These are phyloP conservation scores for Emydomyces testavorans DNA, from an alignment of 2,329 filamentous ascomycete species.

Conservation along the genomic window DNA sequence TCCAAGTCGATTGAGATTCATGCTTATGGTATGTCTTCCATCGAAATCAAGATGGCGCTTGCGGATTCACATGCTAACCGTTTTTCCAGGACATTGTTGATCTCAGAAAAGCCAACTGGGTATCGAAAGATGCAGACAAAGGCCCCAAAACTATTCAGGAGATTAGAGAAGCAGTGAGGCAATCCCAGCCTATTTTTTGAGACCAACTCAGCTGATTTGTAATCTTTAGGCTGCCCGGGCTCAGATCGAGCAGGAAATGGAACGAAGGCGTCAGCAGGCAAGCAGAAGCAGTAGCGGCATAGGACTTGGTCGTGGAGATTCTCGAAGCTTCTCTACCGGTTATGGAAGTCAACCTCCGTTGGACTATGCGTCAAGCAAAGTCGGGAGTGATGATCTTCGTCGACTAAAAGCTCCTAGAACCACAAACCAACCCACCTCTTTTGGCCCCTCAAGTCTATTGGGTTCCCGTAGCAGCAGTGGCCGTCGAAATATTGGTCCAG, in stretches of 20 bases:
- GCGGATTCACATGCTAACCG: constrained; percentile 10
- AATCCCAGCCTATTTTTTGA: not conserved
- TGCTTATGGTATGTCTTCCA: constrained; percentile 57
- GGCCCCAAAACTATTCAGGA: constrained; percentile 94
- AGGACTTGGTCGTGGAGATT: constrained; percentile 71
- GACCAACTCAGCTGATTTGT: not conserved
- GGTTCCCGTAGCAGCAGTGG: constrained; percentile 84
- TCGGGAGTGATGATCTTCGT: constrained; percentile 82
- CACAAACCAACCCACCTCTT: constrained; percentile 50
- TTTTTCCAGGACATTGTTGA: constrained; percentile 61
- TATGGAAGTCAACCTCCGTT: constrained; percentile 57
- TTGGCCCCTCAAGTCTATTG: constrained; percentile 81
- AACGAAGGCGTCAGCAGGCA: constrained; percentile 42
- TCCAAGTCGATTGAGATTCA: constrained; percentile 81
- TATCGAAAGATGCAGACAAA: constrained; percentile 80
- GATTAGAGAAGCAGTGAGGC: constrained; percentile 64
- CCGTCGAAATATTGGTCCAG: constrained; percentile 57
- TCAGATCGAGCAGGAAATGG: constrained; percentile 66
- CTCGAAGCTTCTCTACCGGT: constrained; percentile 65
- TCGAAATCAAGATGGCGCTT: not conserved
- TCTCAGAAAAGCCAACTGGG: constrained; percentile 65
- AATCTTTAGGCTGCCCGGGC: constrained; percentile 52
- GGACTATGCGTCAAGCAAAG: constrained; percentile 62
- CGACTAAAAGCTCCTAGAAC: constrained; percentile 55
- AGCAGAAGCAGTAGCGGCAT: constrained; percentile 53